Base-by-base conservation (phyloP, 2,329 filamentous ascomycete genomes). In the Pestalotiopsis fici region DNA sequence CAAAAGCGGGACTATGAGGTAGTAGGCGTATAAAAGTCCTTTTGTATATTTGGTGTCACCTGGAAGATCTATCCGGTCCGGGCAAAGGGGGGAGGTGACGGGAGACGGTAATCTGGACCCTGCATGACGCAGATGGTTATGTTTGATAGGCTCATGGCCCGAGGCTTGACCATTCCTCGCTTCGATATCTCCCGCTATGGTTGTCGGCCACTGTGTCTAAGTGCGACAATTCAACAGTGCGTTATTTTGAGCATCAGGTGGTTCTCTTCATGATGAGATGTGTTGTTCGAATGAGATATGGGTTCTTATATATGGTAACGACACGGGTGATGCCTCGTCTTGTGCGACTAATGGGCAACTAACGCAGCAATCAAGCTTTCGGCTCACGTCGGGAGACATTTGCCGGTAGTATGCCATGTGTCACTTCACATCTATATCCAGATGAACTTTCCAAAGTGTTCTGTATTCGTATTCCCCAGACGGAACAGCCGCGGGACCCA, bases 181-280 rank as follows among this genome's bases (percentile, higher is more conserved):
- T 64, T 31, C 61, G 28, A 64, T 27, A 56, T 64, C 31, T 55
- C 61, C 61, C 61, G 61, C 25, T 43, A 21, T 25, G 25, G 50
- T 25, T 55, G 31, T 55, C 3, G 25, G 15, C 21, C 47, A 64
- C 60, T 15, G 18, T 64, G 47, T 21, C 61, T 35, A 25, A 23
- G 43, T 43, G 43, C 23, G 27, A 31, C 12, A 21, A 31, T 31
- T 23, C 27, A 57, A 18, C 18, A 27, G 4, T 57, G 55, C 55
- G 55, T 15, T n/a, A 57, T 57, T 57, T 31, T 27, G 27, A 50
- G 9, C 18, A 21, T 50, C 9, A 50, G 31, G 31, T 50, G 43
- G 43, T 15, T 50, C 9, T 50, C 18, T 11, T 35, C 31, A 6
- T 35, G 31, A 35, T 35, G 31, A 35, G 31, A 35, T 35, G 31